Evolutionary conservation across 306 rosid genomes (phyloP), one percentile per base, ranked within the genome.

Genomic region (Luffa acutangula): DNA sequence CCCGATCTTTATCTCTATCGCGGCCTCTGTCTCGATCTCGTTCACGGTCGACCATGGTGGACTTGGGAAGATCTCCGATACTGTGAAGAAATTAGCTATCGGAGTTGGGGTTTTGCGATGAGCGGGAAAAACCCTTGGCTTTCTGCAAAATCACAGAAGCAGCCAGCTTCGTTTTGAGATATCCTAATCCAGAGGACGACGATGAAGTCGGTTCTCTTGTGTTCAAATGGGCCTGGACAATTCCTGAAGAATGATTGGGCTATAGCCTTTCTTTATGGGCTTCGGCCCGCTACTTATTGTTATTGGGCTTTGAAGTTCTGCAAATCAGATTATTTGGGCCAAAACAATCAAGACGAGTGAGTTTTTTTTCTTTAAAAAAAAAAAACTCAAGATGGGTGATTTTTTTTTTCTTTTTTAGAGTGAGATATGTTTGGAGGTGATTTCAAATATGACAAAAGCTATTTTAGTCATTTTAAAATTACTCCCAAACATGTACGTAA

Each of bases 41-140:
- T 48, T 72, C 77, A 21, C 77, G 39, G 42, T 72, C 77, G 57
- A 72, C 59, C 77, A 72, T 72, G 21, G 58, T 9, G 77, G 59
- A 46, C 8, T 71, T 2, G 34, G 0, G 37, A 45, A 13, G n/a
- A 69, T n/a, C 36, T 21, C 75, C 33, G 15, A 6, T 4, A 9
- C 52, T 3, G 36, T 17, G 33, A 39, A 66, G 51, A 8, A 34
- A 6, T 17, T 17, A 6, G 7, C 59, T 3, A 9, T 41, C 51
- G 31, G 74, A 41, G 18, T 43, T n/a, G 75, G 51, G 37, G 48
- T 17, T 69, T 69, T 4, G 36, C 54, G 8, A 43, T 69, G 18
- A 7, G 54, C 37, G 54, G 53, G 13, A 69, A 42, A 20, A 10
- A 5, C 75, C 52, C 52, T 11, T 20, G 3, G 2, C 4, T 69